phyloP scores from a whole-genome alignment of 2,329 filamentous ascomycete species.

The Sporothrix pseudoabietina region DNA sequence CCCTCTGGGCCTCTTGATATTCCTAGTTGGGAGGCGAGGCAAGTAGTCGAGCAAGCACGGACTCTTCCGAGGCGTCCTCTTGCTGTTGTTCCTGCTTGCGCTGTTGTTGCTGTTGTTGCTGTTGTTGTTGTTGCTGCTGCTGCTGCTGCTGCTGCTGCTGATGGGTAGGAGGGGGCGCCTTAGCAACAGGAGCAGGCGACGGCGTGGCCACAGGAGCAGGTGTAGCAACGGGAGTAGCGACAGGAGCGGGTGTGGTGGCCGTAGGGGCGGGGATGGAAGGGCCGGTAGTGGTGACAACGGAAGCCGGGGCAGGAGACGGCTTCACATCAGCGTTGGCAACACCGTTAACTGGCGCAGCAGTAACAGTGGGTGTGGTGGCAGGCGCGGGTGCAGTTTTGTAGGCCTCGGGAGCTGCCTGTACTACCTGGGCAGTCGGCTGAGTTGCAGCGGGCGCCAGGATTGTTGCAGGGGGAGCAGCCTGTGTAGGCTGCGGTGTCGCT shows the following conservation, averaged over 20 bases:
- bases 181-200: background rate
- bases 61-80: conserved; percentile 28
- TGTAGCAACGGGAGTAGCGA: background rate
- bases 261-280: background rate
- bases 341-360: background rate
- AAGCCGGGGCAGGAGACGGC: background rate
- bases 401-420: background rate
- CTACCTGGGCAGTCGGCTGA: background rate
- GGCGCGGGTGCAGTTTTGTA: background rate
- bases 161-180: background rate
- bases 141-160: conserved; percentile 1
- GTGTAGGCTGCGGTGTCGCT: background rate
- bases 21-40: conserved; percentile 5
- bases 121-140: background rate
- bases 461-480: background rate
- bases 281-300: background rate
- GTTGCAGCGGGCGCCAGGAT: background rate
- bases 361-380: background rate
- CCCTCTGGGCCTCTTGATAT: too few relatives aligned
- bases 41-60: conserved; percentile 22
- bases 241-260: background rate
- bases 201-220: background rate
- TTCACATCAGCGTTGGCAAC: background rate
- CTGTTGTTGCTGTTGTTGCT: background rate
- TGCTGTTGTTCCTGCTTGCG: conserved; percentile 13